Base-by-base conservation (phyloP, 208 protist genomes). In the Leishmania tropica region DNA sequence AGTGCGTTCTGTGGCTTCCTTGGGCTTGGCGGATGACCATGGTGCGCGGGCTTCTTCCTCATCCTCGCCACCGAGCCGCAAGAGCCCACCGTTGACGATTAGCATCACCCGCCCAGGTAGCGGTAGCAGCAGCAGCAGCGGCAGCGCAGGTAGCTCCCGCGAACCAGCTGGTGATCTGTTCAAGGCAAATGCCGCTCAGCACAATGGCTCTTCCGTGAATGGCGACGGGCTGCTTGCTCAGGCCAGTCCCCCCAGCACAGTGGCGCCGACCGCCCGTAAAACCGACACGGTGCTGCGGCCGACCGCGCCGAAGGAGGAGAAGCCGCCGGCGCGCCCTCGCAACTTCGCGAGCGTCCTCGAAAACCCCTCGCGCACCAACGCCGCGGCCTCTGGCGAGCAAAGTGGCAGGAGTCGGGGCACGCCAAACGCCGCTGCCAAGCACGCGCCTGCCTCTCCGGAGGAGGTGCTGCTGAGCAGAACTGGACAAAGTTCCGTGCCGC, bases 231-330 rank as follows among this genome's bases (percentile, higher is more conserved):
- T 13, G 17, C 54, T 67, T 60, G 53, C 54, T 31, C 54, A 35
- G 54, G 35, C 19, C 54, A 67, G 75, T 21, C 28, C 31, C 37
- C 64, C 56, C 45, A 42, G 42, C n/a, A 7, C 58, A 67, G 75
- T 24, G 13, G 56, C 6, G 53, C 31, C 68, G 45, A 76, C 6
- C n/a, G 21, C 40, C 47, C 65, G 53, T 19, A 53, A 56, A 45
- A 67, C 42, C 4, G 71, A 73, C 15, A 48, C 54, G 21, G 64
- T 81, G 60, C 68, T 91, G 53, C 85, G 83, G 73, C 88, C 88
- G 71, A 89, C 88, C 13, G 88, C 83, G 19, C 88, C 88, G n/a
- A 91, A 87, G 80, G 83, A 85, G 40, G 88, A 89, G 70, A 91
- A 88, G 58, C 88, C 88, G 6, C 47, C 77, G 24, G 78, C 74